Evolutionary conservation across 805 yeast species (phyloP), one percentile per base, ranked within the genome.

Genomic region (Myxozyma geophila): DNA sequence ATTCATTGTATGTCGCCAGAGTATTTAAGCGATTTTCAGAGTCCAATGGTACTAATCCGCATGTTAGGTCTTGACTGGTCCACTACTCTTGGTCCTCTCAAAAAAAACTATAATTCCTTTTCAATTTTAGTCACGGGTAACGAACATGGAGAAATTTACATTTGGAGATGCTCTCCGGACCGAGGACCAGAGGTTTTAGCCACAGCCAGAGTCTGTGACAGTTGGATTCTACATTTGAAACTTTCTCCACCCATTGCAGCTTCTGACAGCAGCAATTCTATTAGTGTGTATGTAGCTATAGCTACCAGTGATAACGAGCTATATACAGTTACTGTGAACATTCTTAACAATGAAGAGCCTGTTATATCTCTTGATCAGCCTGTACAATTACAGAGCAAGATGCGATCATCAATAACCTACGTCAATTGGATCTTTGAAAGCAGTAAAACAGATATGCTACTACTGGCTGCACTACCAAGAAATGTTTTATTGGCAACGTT

Each of bases 81-180:
- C 7, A 33, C 51, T 5, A 21, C 57, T 7, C 6, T 55, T n/a
- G 57, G 54, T n/a, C n/a, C 37, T 1, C 54, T 47, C 19, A 23
- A 41, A 23, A 35, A 13, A 28, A 37, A 43, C 5, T 15, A 55
- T 36, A 41, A 35, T 4, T 40, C 52, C n/a, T 37, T 47, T 12
- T 63, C 68, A 9, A 13, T 65, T 4, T 39, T 65, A 7, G 68
- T 59, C 5, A 63, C 68, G 4, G 69, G 69, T 7, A 59, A 66
- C 21, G 67, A 63, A 47, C 36, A 35, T 21, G 67, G 69, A 15
- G 61, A 59, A 19, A 13, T 63, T 10, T 51, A 21, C 23, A 17
- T 66, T 10, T 66, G 69, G 69, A 35, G 55, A 6, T 28, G 47
- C 2, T 23, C n/a, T 12, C 28, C 39, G 21, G 28, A 39, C 21